These are phyloP conservation scores for Apophysomyces elegans DNA, from an alignment of 371 early-diverging fungal species.

Conservation along the genomic window DNA sequence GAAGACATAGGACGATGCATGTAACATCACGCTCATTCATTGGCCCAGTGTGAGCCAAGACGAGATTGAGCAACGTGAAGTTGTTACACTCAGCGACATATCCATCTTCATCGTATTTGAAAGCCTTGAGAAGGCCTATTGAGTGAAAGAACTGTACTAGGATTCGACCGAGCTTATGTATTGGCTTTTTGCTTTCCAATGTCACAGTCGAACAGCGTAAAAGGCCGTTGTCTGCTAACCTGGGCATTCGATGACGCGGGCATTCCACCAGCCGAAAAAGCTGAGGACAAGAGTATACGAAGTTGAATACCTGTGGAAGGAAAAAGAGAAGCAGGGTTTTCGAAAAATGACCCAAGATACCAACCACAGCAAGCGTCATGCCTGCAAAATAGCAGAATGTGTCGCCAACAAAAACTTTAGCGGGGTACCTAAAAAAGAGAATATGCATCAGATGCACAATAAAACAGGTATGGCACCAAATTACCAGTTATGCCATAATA, in stretches of 20 bases:
- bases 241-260: conserved; percentile 97
- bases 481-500: conserved; percentile 87
- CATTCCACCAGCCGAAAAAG: conserved; percentile 94
- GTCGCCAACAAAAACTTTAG: conserved; percentile 96
- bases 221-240: conserved; percentile 53
- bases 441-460: background rate
- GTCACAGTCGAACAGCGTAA: conserved; percentile 50
- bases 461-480: conserved; percentile 8
- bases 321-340: conserved; percentile 95
- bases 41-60: conserved; percentile 79
- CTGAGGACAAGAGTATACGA: conserved; percentile 94
- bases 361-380: conserved; percentile 97
- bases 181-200: conserved; percentile 33
- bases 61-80: conserved; percentile 90
- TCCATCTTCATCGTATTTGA: conserved; percentile 66
- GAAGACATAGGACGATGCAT: conserved; percentile 61
- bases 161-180: conserved; percentile 37
- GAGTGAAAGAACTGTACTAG: conserved; percentile 41
- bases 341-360: conserved; percentile 91
- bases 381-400: conserved; percentile 98
- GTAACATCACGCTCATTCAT: conserved; percentile 75
- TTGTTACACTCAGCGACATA: conserved; percentile 73
- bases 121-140: conserved; percentile 51
- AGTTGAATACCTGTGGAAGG: conserved; percentile 96
- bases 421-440: conserved; percentile 70